phyloP scores from a whole-genome alignment of 2,329 filamentous ascomycete genomes.

The Aspergillus novoparasiticus region DNA sequence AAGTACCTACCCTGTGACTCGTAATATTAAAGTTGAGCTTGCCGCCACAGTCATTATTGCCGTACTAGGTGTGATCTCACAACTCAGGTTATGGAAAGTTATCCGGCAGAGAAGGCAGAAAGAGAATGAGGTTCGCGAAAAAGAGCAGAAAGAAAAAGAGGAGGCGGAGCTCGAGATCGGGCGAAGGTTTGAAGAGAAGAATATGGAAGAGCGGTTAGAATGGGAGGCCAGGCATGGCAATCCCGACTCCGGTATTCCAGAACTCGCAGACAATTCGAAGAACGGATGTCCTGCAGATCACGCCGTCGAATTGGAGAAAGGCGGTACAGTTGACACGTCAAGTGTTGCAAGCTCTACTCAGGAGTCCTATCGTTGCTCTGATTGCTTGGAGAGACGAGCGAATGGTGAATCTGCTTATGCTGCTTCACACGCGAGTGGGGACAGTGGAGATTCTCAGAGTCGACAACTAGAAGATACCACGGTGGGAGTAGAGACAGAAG shows the following conservation, averaged over 20 bases:
- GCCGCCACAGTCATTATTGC: slow-evolving; percentile 75
- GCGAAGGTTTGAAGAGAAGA: slow-evolving; percentile 55
- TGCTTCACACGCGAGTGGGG: slow-evolving; percentile 12
- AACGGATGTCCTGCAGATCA: slow-evolving; percentile 12
- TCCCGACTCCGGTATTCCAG: slow-evolving; percentile 35
- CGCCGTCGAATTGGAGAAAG: slow-evolving; percentile 24
- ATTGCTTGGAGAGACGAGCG: slow-evolving; percentile 18
- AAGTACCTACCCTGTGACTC: slow-evolving; percentile 80
- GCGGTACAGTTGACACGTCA: slow-evolving; percentile 24
- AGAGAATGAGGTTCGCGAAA: slow-evolving; percentile 49
- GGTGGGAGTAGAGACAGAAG: slow-evolving; percentile 1
- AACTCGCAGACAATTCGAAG: slow-evolving; percentile 24
- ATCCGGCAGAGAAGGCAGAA: slow-evolving; percentile 59
- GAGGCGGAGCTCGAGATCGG: slow-evolving; percentile 72
- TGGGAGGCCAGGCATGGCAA: slow-evolving; percentile 82
- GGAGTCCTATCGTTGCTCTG: slow-evolving; percentile 23
- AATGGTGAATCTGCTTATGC: slow-evolving; percentile 17
- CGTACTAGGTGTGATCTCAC: slow-evolving; percentile 76
- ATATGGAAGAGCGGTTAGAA: slow-evolving; percentile 48
- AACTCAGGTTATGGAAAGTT: slow-evolving; percentile 83
- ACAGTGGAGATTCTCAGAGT: slow-evolving; percentile 4
- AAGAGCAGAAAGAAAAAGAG: slow-evolving; percentile 59
- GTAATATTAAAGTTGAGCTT: slow-evolving; percentile 82
- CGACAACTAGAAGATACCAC: slow-evolving; percentile 4
- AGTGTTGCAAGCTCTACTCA: slow-evolving; percentile 25